phyloP scores from a whole-genome alignment of 1,284 basidiomycete species.

The Singerocomus inundabilis region DNA sequence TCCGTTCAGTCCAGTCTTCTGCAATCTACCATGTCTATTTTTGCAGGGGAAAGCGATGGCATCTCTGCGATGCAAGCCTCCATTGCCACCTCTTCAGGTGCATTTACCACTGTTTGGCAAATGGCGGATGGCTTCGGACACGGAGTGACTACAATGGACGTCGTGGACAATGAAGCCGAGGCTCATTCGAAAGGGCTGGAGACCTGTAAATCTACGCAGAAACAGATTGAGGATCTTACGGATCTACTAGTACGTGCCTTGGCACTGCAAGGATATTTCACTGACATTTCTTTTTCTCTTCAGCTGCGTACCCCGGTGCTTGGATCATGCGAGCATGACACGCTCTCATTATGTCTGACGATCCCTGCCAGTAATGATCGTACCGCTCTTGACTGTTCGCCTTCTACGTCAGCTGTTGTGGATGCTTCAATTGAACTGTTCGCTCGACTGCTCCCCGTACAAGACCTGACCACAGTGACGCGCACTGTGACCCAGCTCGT shows the following conservation, averaged over 20 bases:
- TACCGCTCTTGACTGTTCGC: slow-evolving; percentile 60
- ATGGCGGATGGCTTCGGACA: slow-evolving; percentile 88
- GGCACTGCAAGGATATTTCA: slow-evolving; percentile 4
- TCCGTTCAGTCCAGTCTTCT: slow-evolving; percentile 78
- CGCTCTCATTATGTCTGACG: slow-evolving; percentile 69
- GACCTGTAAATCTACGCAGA: slow-evolving; percentile 35
- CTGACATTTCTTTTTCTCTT: slow-evolving; percentile 7
- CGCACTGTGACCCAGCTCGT: slow-evolving; percentile 71
- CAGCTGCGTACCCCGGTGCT: slow-evolving; percentile 80
- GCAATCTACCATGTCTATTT: slow-evolving; percentile 81
- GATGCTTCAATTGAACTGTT: slow-evolving; percentile 91
- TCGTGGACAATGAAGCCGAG: slow-evolving; percentile 43
- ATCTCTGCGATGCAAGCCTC: slow-evolving; percentile 86
- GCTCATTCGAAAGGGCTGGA: slow-evolving; percentile 28
- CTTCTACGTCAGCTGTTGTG: slow-evolving; percentile 81
- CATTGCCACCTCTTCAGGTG: slow-evolving; percentile 84
- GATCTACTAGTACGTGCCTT: slow-evolving; percentile 62
- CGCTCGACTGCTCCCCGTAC: slow-evolving; percentile 73
- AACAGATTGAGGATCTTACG: slow-evolving; percentile 74
- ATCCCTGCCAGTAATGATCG: slow-evolving; percentile 43
- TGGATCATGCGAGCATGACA: slow-evolving; percentile 85
- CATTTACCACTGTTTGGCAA: slow-evolving; percentile 87
- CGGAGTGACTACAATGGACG: slow-evolving; percentile 79
- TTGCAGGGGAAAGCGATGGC: slow-evolving; percentile 78
- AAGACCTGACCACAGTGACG: slow-evolving; percentile 69